Base-by-base conservation (phyloP, 202 grass and related monocot species). In the Elaeis oleifera region DNA sequence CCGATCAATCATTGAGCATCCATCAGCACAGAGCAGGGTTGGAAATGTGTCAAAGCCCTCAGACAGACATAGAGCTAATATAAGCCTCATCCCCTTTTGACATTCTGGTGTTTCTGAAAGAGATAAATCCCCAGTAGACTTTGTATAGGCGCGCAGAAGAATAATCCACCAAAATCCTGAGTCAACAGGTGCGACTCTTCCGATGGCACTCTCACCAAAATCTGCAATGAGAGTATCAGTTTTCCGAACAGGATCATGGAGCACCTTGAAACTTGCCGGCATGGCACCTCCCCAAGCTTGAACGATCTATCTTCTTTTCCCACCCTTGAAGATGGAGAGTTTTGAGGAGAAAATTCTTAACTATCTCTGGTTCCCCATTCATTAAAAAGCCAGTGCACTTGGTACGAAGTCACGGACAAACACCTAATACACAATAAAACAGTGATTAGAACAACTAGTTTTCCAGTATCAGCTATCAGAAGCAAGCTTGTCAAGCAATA, bases 161-260 rank as follows among this genome's bases (percentile, higher is more conserved):
- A 95, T 88, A 65, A 95, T 88, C 90, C 90, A 95, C 90, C 86
- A 95, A 74, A 95, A 95, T 0, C 90, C 90, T 14, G 90, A 95
- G 73, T 95, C 90, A 2, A 87, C 86, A 4, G 90, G 90, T 29
- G 90, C 90, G 1, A 96, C 90, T 23, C 90, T 79, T 15, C 90
- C 90, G 64, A 96, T 96, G 51, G 90, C 90, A 77, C 90, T 90
- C 78, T 96, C 90, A 4, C 90, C 90, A 78, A 96, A 96, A 83
- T 96, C 90, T 1, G 90, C 86, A 0, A 60, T 81, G 0, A 96
- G 70, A 39, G 71, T 90, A 55, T 96, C 90, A 1, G 77, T 69
- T 25, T 70, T 78, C 59, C 84, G 76, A 60, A 70, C 78, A 5
- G 83, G 65, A 74, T 90, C 86, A 49, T 90, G 89, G 29, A 84